A percentile compares a stretch with the other conserved stretches of the same genome.
phyloP scores from a whole-genome alignment of 2,329 filamentous ascomycete genomes.

The Periconia sp. region DNA sequence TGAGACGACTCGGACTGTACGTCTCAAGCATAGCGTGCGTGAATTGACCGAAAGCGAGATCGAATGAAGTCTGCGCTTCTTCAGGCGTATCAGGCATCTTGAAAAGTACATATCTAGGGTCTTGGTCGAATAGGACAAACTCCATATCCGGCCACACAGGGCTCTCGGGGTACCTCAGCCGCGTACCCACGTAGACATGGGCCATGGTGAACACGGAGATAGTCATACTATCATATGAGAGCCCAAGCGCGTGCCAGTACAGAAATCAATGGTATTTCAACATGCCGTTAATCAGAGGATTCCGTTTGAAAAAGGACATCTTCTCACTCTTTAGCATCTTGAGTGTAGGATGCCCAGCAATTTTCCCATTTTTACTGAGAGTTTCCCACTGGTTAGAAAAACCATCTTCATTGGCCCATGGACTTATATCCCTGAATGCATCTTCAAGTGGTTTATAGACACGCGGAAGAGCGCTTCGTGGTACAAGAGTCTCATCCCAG shows the following conservation, averaged over 20 bases:
- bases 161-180: background rate
- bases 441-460: background rate
- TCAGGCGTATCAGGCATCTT: conserved; percentile 1
- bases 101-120: conserved; percentile 6
- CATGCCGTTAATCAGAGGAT: conserved; percentile 5
- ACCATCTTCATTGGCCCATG: background rate
- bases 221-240: background rate
- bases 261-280: conserved; percentile 1
- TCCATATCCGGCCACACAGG: conserved; percentile 11
- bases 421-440: background rate
- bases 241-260: background rate
- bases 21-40: background rate
- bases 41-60: conserved; percentile 2
- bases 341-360: background rate
- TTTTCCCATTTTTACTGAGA: background rate
- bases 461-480: no score
- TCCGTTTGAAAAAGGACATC: background rate
- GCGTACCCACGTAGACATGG: conserved; percentile 1
- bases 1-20: background rate
- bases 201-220: background rate
- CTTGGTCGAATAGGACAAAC: conserved; percentile 5
- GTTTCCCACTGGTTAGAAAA: background rate
- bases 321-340: background rate
- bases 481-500: background rate
- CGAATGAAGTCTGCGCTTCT: background rate